A percentile compares a stretch with the other conserved stretches of the same genome.
These are phyloP conservation scores for Ophiocordyceps australis DNA, from an alignment of 2,329 filamentous ascomycete genomes.

Conservation along the genomic window DNA sequence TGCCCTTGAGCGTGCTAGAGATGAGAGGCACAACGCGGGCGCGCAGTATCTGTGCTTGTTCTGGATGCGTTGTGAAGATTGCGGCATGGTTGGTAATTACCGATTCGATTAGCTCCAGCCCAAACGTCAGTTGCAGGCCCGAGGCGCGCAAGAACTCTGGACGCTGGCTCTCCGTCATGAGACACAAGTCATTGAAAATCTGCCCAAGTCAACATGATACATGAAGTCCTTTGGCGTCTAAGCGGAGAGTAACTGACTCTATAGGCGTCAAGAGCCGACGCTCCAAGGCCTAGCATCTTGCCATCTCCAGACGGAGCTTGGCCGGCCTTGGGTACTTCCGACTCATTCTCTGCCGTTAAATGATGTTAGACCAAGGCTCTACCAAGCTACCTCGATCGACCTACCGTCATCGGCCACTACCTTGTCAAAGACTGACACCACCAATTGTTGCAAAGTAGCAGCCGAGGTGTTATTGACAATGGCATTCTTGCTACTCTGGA, in stretches of 20 bases:
- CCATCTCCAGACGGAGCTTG: conserved; percentile 51
- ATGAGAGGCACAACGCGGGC: conserved; percentile 68
- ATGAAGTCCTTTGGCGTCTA: background rate
- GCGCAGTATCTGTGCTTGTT: conserved; percentile 65
- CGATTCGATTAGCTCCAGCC: conserved; percentile 82
- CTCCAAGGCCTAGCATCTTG: conserved; percentile 44
- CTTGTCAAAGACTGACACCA: conserved; percentile 86
- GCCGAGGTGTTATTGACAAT: conserved; percentile 93
- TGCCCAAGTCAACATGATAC: conserved; percentile 11
- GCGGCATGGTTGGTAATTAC: conserved; percentile 71
- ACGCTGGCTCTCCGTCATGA: conserved; percentile 69
- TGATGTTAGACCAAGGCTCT: conserved; percentile 5
- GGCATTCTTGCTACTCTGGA: conserved; percentile 81
- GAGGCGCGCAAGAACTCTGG: conserved; percentile 70
- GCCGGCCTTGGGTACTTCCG: conserved; percentile 39
- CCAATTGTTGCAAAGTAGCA: conserved; percentile 87
- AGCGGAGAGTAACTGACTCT: conserved; percentile 27
- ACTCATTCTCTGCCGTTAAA: conserved; percentile 16
- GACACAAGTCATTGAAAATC: conserved; percentile 79
- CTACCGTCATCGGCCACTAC: conserved; percentile 65
- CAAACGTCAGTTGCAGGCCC: conserved; percentile 62
- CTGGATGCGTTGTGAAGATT: conserved; percentile 60
- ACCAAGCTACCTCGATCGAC: conserved; percentile 10
- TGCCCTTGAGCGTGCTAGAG: conserved; percentile 59
- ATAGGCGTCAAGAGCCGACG: conserved; percentile 74